phyloP scores from a whole-genome alignment of 371 early-diverging fungal genomes.

The Mortierella sp. region DNA sequence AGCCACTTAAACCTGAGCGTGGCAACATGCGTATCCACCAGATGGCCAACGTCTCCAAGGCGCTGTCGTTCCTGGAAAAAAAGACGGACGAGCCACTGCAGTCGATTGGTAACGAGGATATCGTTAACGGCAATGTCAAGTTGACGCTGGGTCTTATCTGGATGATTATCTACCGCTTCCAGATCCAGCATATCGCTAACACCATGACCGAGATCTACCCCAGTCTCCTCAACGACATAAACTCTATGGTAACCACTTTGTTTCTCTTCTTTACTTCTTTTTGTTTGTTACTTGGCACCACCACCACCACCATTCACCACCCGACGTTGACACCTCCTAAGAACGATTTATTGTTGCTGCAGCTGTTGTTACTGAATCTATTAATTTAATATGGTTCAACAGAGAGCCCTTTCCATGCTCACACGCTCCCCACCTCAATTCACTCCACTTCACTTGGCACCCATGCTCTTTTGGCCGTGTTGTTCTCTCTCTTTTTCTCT shows the following conservation, averaged over 20 bases:
- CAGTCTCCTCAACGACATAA: slow-evolving; percentile 37
- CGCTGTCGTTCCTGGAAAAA: slow-evolving; percentile 75
- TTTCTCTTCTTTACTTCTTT: background rate
- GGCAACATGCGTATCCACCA: slow-evolving; percentile 85
- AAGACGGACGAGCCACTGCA: slow-evolving; percentile 64
- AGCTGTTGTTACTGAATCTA: background rate
- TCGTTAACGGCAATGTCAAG: slow-evolving; percentile 90
- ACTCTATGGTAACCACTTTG: slow-evolving; percentile 28
- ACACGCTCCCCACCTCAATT: background rate
- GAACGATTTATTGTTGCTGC: background rate
- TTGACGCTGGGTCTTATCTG: slow-evolving; percentile 89
- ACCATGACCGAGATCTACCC: slow-evolving; percentile 50
- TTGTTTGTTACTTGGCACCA: slow-evolving; percentile 15
- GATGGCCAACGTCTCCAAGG: slow-evolving; percentile 85
- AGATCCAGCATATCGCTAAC: slow-evolving; percentile 67
- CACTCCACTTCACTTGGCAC: background rate
- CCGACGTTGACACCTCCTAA: background rate
- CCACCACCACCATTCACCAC: background rate
- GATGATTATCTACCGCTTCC: slow-evolving; percentile 83
- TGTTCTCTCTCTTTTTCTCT: background rate
- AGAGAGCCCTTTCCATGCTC: slow-evolving; percentile 6
- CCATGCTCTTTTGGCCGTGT: background rate
- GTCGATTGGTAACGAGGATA: slow-evolving; percentile 87
- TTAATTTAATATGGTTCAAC: slow-evolving; percentile 30
- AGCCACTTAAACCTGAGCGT: slow-evolving; percentile 69